These are phyloP conservation scores for Entrophospora sp. DNA, from an alignment of 192 early-diverging fungal species.

Conservation along the genomic window DNA sequence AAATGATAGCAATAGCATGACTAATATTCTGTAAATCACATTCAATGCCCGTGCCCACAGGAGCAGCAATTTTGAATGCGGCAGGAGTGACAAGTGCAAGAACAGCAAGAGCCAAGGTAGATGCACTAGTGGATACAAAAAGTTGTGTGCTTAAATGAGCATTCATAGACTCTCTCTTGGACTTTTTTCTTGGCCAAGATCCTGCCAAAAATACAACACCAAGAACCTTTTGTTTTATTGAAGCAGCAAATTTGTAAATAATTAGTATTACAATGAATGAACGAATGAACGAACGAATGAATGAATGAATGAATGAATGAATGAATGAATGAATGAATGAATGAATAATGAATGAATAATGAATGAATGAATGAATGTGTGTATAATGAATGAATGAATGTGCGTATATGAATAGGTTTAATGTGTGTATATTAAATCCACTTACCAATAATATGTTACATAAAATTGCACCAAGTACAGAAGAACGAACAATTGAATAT, in stretches of 20 bases:
- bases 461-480: conserved; percentile 83
- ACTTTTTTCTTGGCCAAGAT: conserved; percentile 50
- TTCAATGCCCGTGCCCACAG: conserved; percentile 19
- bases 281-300: no score
- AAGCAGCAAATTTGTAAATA: no score
- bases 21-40: conserved; percentile 49
- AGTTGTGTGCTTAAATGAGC: background rate
- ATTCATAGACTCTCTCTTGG: conserved; percentile 24
- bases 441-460: conserved; percentile 81
- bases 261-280: no score
- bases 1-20: conserved; percentile 52
- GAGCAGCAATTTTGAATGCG: conserved; percentile 44
- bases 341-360: background rate
- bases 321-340: no score
- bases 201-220: conserved; percentile 75
- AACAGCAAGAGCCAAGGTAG: conserved; percentile 48
- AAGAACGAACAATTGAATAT: conserved; percentile 29
- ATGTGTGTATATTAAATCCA: no score
- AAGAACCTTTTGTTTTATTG: conserved; percentile 32
- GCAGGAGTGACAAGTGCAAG: conserved; percentile 54
- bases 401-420: no score
- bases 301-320: no score
- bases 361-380: background rate
- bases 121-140: conserved; percentile 52
- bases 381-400: no score